Evolutionary conservation across 139 green algal genomes (phyloP).

Genomic region (Chlamydomonas asymmetrica): DNA sequence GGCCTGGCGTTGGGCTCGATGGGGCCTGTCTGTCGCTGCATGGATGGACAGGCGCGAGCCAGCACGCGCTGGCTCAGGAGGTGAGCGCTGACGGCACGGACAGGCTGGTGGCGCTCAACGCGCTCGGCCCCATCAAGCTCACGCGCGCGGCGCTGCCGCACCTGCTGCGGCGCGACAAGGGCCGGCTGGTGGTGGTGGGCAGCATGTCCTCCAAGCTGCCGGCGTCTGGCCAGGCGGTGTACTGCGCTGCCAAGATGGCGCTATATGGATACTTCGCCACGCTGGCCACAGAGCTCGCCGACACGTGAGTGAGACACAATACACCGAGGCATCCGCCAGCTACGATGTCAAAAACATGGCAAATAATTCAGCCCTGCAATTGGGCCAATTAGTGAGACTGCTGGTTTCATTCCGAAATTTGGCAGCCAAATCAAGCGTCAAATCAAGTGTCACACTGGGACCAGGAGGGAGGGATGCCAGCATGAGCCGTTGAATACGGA

Average conservation of each 20-base stretch:
- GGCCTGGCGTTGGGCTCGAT: too few species aligned
- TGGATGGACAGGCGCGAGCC: constrained; percentile 63
- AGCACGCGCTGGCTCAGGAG: constrained; percentile 63
- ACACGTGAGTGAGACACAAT: too few species aligned
- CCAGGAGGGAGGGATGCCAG: too few species aligned
- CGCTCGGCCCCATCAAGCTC: constrained; percentile 65
- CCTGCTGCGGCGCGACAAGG: constrained; percentile 50
- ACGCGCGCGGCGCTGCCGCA: constrained; percentile 64
- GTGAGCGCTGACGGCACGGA: constrained; percentile 53
- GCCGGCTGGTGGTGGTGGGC: constrained; percentile 68
- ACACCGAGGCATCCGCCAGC: too few species aligned
- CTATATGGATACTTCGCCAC: constrained; percentile 72
- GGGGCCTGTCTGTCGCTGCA: too few species aligned
- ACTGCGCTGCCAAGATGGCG: constrained; percentile 75
- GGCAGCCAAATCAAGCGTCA: too few species aligned
- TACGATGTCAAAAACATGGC: too few species aligned
- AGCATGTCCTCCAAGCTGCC: constrained; percentile 75
- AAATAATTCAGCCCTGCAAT: too few species aligned
- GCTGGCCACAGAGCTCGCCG: constrained; percentile 62
- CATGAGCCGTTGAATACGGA: too few species aligned
- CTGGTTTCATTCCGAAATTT: too few species aligned
- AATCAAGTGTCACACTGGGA: too few species aligned
- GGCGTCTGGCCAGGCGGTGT: constrained; percentile 58
- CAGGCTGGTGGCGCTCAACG: constrained; percentile 68
- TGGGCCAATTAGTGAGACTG: too few species aligned